Base-by-base conservation (phyloP, 306 rosid species). In the Lotus japonicus region DNA sequence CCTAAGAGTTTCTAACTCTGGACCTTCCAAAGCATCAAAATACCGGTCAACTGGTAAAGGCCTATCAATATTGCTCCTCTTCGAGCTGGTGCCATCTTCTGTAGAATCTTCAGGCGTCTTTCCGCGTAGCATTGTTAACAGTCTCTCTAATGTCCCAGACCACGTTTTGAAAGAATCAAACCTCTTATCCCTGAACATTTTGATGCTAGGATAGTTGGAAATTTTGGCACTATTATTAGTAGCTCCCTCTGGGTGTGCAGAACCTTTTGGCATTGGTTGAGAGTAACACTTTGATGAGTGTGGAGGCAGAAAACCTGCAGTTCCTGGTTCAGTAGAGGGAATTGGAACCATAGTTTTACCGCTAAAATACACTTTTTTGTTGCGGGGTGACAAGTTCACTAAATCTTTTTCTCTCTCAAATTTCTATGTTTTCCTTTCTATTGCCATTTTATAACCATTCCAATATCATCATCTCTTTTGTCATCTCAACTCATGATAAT, bases 161-260 rank as follows among this genome's bases (percentile, higher is more conserved):
- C 80, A 87, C 51, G 98, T 92, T 73, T 89, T 92, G 45, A 92
- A 92, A 48, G 90, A 80, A 68, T 92, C 92, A 77, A 71, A 89
- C 68, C 92, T 81, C 57, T 69, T 85, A 64, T 89, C 92, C 65
- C 72, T 75, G 18, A 76, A 72, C 71, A 72, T 75, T 50, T 33
- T 63, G 53, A 74, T 69, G 53, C 70, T 77, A 7, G 85, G 87
- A 61, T 70, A 77, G 48, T 45, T 33, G 9, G 78, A 28, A 44
- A 31, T 31, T 18, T 70, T 66, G 21, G 6, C 56, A 38, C 13
- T 41, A 56, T 11, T 58, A 23, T 0, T n/a, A 17, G 26, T 41
- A 11, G 3, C 36, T 50, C 53, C 80, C 4, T 69, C 72, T 52
- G 57, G 80, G 31, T 16, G 17, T 2, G 67, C 70, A 54, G 56